Percentiles rank a stretch among this genome's conserved stretches.
Conservation (phyloP, 768 basidiomycete genomes). For the Rhodotorula paludigena region DNA sequence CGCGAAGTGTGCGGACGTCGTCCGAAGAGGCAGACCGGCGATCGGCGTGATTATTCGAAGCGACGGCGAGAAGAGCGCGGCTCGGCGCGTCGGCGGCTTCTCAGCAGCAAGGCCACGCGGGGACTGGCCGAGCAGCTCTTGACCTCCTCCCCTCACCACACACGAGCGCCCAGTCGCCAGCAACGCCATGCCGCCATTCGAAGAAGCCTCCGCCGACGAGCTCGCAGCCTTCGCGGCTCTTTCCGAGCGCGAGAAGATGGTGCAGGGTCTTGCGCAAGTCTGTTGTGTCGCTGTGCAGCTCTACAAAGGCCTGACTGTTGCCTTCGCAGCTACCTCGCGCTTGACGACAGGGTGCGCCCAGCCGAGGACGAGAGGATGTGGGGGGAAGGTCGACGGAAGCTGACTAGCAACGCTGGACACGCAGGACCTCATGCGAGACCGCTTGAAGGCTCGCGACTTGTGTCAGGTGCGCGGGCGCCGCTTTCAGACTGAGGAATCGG, state of each 20-base stretch:
- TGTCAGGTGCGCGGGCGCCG: neutral
- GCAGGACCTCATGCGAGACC: neutral
- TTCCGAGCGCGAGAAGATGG: constrained; percentile 1
- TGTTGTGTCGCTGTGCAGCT: neutral
- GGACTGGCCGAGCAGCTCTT: too few species aligned
- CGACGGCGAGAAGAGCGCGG: too few species aligned
- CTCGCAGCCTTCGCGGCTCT: neutral
- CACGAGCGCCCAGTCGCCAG: too few species aligned
- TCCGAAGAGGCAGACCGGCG: too few species aligned
- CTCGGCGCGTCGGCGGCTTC: too few species aligned
- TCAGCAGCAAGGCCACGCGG: too few species aligned
- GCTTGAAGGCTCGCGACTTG: neutral
- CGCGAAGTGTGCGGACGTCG: too few species aligned
- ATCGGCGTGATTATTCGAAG: too few species aligned
- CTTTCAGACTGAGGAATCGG: neutral
- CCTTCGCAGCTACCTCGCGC: neutral
- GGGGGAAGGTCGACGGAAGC: neutral
- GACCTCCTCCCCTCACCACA: too few species aligned
- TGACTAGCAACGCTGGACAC: neutral
- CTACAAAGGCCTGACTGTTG: neutral
- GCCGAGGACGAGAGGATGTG: neutral
- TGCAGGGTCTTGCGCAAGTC: neutral
- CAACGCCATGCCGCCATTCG: too few species aligned
- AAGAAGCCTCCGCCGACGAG: neutral
- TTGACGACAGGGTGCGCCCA: neutral